Evolutionary conservation across 2,329 filamentous ascomycete genomes (phyloP).

Genomic region (Cryphonectria nitschkei): DNA sequence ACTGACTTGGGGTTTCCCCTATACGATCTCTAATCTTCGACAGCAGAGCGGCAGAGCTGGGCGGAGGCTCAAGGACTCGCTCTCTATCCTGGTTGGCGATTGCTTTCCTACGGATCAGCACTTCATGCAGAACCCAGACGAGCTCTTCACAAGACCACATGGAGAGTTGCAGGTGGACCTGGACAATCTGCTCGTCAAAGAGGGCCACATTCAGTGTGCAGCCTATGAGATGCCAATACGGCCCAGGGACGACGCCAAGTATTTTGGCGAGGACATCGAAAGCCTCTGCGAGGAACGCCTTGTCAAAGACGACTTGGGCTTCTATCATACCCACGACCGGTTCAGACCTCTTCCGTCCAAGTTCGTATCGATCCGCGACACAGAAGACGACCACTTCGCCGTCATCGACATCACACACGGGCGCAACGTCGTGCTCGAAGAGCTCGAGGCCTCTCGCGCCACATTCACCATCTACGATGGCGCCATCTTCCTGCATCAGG

Average conservation of each 20-base stretch:
- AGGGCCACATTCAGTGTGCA: slow-evolving; percentile 94
- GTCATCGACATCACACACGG: slow-evolving; percentile 86
- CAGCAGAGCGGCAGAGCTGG: slow-evolving; percentile 95
- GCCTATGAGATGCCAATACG: slow-evolving; percentile 92
- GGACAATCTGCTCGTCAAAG: slow-evolving; percentile 86
- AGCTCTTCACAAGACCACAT: slow-evolving; percentile 91
- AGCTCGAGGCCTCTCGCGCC: slow-evolving; percentile 93
- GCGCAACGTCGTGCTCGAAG: slow-evolving; percentile 84
- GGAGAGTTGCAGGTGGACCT: slow-evolving; percentile 88
- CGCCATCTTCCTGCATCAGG: slow-evolving; percentile 95
- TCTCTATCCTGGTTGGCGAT: slow-evolving; percentile 88
- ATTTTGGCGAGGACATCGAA: slow-evolving; percentile 76
- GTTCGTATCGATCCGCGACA: slow-evolving; percentile 86
- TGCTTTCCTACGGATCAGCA: slow-evolving; percentile 90
- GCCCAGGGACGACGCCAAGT: slow-evolving; percentile 72
- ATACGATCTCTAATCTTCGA: slow-evolving; percentile 90
- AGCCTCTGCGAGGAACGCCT: slow-evolving; percentile 76
- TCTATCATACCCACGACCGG: slow-evolving; percentile 86
- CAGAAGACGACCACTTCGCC: slow-evolving; percentile 87
- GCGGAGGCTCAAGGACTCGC: slow-evolving; percentile 87
- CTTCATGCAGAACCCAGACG: slow-evolving; percentile 95
- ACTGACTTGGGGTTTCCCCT: slow-evolving; percentile 91
- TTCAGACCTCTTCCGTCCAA: slow-evolving; percentile 85
- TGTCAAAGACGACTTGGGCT: slow-evolving; percentile 73
- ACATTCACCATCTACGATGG: slow-evolving; percentile 97